phyloP scores from a whole-genome alignment of 148 eudicot genomes.

The Persicaria maculosa region DNA sequence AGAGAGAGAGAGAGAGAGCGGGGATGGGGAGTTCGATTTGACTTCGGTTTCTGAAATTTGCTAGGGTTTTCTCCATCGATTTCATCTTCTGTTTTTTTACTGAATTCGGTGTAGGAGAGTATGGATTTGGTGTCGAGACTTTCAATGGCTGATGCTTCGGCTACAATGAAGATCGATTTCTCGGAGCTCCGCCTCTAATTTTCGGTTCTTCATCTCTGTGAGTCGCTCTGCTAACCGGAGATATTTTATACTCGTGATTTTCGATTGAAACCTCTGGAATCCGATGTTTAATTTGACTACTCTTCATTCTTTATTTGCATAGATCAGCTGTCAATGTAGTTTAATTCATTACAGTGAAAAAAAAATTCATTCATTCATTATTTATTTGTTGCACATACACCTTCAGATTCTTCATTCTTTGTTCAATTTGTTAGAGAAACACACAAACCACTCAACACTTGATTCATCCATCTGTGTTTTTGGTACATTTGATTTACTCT shows the following conservation, averaged over 20 bases:
- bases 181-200: conserved; percentile 2
- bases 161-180: conserved; percentile 2
- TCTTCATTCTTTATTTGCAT: neutral
- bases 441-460: conserved; percentile 9
- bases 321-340: conserved; percentile 11
- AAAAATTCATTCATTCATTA: conserved; percentile 11
- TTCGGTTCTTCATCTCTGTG: conserved; percentile 4
- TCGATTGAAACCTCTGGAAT: conserved; percentile 40
- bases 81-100: neutral
- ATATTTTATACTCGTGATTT: conserved; percentile 31
- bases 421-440: conserved; percentile 4
- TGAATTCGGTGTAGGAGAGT: neutral
- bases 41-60: neutral
- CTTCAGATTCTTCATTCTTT: conserved; percentile 3
- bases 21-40: neutral
- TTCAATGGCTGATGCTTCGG: conserved; percentile 8
- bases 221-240: conserved; percentile 10
- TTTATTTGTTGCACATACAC: conserved; percentile 17
- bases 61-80: conserved; percentile 3
- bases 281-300: conserved; percentile 46
- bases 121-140: neutral
- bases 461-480: neutral
- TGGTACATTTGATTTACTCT: neutral
- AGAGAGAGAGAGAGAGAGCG: neutral
- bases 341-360: neutral